Evolutionary conservation across 257 asterid species (phyloP).

Genomic region (Lavandula angustifolia): DNA sequence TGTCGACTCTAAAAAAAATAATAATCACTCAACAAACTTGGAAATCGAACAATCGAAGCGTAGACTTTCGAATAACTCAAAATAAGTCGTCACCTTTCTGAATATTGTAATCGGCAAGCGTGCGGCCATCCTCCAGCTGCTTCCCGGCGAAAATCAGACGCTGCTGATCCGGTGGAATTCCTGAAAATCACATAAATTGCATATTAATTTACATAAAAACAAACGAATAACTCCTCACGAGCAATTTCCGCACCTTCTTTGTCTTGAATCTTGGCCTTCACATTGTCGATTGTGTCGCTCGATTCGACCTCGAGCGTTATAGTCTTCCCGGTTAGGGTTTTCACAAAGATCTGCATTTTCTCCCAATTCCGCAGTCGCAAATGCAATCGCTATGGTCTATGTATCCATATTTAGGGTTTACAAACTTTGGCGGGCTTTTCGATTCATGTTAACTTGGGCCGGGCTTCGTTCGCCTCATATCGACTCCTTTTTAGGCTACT

Average conservation of each 20-base stretch:
- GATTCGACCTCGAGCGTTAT: no score
- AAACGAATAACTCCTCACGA: no score
- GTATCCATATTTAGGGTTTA: slow-evolving; percentile 29
- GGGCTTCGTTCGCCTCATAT: background rate
- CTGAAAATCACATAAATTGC: slow-evolving; percentile 24
- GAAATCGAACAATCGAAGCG: background rate
- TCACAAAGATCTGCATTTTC: slow-evolving; percentile 45
- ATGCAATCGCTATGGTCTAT: background rate
- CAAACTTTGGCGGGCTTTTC: no score
- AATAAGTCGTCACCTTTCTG: slow-evolving; percentile 38
- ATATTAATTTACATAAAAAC: background rate
- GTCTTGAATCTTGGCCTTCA: background rate
- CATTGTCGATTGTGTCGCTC: no score
- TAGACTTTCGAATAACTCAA: background rate
- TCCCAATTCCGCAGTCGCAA: slow-evolving; percentile 13
- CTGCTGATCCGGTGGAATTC: slow-evolving; percentile 83
- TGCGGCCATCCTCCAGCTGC: slow-evolving; percentile 52
- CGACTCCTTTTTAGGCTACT: no score
- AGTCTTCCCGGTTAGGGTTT: slow-evolving; percentile 39
- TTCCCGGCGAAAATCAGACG: slow-evolving; percentile 53
- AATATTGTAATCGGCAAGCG: slow-evolving; percentile 46
- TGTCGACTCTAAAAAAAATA: slow-evolving; percentile 46
- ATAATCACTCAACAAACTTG: background rate
- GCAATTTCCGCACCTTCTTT: slow-evolving; percentile 36
- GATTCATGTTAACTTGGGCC: background rate